Evolutionary conservation across 805 yeast genomes (phyloP).

Genomic region (Danielia oregonensis): DNA sequence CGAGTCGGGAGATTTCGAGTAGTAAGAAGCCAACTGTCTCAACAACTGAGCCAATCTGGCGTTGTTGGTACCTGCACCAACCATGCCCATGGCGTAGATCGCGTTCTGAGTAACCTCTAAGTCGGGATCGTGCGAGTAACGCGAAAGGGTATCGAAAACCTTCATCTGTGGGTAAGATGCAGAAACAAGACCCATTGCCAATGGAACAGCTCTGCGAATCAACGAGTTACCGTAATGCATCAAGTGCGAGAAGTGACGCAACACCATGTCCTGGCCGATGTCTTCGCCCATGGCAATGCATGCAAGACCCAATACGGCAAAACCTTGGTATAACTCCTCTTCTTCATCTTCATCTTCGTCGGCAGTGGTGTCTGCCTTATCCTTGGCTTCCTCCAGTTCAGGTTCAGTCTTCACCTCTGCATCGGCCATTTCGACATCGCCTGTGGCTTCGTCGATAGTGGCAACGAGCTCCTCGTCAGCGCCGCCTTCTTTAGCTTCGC

Average conservation of each 20-base stretch:
- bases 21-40: conserved; percentile 92
- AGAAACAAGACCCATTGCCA: conserved; percentile 95
- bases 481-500: conserved; percentile 10
- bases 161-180: conserved; percentile 95
- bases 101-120: conserved; percentile 92
- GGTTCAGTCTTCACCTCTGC: conserved; percentile 14
- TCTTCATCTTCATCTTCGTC: conserved; percentile 34
- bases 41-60: conserved; percentile 95
- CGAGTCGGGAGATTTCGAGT: conserved; percentile 84
- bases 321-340: conserved; percentile 68
- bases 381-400: conserved; percentile 8
- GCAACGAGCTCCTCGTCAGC: conserved; percentile 24
- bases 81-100: conserved; percentile 94
- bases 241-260: conserved; percentile 94
- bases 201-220: conserved; percentile 90
- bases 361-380: conserved; percentile 9
- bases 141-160: conserved; percentile 91
- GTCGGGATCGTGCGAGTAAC: conserved; percentile 95
- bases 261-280: conserved; percentile 94
- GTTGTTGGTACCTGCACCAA: conserved; percentile 98
- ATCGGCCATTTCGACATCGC: conserved; percentile 1
- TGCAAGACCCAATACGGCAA: conserved; percentile 93
- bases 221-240: conserved; percentile 96
- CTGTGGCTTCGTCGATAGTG: conserved; percentile 22
- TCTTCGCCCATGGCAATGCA: conserved; percentile 96